These are phyloP conservation scores for Paraphaeosphaeria sporulosa DNA, from an alignment of 2,329 filamentous ascomycete species.

Conservation along the genomic window DNA sequence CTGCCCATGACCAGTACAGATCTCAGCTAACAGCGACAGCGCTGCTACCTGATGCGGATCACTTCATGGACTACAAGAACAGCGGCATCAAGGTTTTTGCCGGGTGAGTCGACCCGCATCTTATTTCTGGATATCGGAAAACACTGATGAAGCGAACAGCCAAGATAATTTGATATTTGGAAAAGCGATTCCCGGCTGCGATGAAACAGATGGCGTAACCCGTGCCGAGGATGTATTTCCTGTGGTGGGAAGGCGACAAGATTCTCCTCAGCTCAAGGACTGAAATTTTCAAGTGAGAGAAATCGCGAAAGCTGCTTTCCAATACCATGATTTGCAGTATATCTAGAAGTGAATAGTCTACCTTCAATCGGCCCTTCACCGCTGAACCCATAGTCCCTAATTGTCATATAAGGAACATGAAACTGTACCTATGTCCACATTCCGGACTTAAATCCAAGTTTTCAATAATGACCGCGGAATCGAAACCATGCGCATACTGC, in stretches of 20 bases:
- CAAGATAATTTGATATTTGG: constrained; percentile 35
- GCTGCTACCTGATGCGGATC: constrained; percentile 31
- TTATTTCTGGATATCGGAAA: no score
- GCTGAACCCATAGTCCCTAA: neutral
- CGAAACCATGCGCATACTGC: neutral
- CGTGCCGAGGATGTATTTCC: neutral
- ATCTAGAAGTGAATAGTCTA: neutral
- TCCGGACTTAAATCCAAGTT: neutral
- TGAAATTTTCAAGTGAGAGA: neutral
- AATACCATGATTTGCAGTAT: neutral
- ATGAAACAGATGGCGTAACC: constrained; percentile 32
- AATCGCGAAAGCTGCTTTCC: neutral
- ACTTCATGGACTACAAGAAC: constrained; percentile 36
- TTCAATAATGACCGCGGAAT: neutral
- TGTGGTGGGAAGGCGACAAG: constrained; percentile 3
- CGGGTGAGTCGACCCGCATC: constrained; percentile 23
- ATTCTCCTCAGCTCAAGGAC: constrained; percentile 1
- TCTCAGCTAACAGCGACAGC: constrained; percentile 8
- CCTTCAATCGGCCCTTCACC: neutral
- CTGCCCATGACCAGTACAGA: no score
- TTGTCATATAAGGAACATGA: no score
- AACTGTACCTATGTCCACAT: neutral
- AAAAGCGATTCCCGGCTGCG: constrained; percentile 33
- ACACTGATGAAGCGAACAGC: constrained; percentile 6
- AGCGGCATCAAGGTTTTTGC: constrained; percentile 37